A percentile compares a stretch with the other conserved stretches of the same genome.
These are phyloP conservation scores for Oryza longistaminata DNA, from an alignment of 176 grass and related monocot species.

Conservation along the genomic window DNA sequence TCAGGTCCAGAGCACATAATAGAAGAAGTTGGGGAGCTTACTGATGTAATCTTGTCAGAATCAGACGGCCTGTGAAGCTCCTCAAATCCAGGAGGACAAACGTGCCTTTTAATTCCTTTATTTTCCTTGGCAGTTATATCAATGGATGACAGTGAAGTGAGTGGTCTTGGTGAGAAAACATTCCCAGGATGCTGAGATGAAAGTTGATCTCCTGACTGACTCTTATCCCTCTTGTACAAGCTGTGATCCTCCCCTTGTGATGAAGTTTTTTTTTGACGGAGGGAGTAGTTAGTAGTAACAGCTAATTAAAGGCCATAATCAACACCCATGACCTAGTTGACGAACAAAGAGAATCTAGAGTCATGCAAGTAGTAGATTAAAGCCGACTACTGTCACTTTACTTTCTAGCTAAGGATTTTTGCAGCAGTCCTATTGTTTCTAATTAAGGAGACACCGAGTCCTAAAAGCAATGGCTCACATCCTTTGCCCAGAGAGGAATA, in stretches of 20 bases:
- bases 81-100: constrained; percentile 46
- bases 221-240: constrained; percentile 8
- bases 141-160: constrained; percentile 24
- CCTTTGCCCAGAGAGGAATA: constrained; percentile 21
- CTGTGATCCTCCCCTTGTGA: constrained; percentile 22
- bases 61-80: constrained; percentile 25
- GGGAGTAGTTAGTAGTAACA: not conserved
- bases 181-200: constrained; percentile 22
- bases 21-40: constrained; percentile 27
- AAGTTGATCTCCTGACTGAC: constrained; percentile 3
- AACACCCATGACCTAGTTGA: not conserved
- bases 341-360: constrained; percentile 32
- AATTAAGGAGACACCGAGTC: not conserved
- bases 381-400: constrained; percentile 17
- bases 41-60: constrained; percentile 24
- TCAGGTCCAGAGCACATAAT: constrained; percentile 26
- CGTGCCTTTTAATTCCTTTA: constrained; percentile 39
- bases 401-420: constrained; percentile 20
- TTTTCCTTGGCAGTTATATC: constrained; percentile 13
- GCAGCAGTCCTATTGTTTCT: not conserved
- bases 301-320: constrained; percentile 12
- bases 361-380: not conserved
- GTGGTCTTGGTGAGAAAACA: constrained; percentile 27
- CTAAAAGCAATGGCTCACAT: constrained; percentile 34
- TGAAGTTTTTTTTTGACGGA: too few relatives aligned